Percentiles rank a stretch among this genome's conserved stretches.
Conservation (phyloP, 2,329 filamentous ascomycete species). For the Penicillium oxalicum region DNA sequence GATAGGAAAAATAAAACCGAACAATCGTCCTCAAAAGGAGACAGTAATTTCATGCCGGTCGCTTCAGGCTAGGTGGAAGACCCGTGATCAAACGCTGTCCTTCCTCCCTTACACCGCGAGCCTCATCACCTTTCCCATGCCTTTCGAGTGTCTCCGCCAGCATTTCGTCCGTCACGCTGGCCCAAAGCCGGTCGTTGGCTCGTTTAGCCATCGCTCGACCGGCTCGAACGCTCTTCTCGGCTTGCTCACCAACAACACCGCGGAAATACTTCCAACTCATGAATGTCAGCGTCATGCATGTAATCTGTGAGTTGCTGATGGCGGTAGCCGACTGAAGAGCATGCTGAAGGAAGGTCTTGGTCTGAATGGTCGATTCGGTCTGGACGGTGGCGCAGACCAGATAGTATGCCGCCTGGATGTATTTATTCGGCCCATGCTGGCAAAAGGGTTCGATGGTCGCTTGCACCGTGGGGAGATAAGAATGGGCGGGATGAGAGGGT, state of each 20-base stretch:
- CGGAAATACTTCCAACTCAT: constrained; percentile 81
- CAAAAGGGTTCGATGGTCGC: constrained; percentile 63
- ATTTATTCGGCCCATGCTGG: constrained; percentile 61
- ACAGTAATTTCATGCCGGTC: constrained; percentile 10
- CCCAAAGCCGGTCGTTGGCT: constrained; percentile 68
- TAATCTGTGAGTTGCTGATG: constrained; percentile 69
- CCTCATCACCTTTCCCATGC: constrained; percentile 57
- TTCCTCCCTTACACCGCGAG: constrained; percentile 41
- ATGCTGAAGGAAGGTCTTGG: constrained; percentile 70
- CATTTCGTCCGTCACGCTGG: constrained; percentile 74
- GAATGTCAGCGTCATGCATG: constrained; percentile 76
- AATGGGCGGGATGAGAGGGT: constrained; percentile 51
- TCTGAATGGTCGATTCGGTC: constrained; percentile 63
- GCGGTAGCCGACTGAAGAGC: constrained; percentile 65
- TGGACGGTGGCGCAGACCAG: constrained; percentile 65
- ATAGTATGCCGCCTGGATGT: constrained; percentile 71
- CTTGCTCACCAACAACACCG: constrained; percentile 73
- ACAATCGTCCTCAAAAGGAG: no score
- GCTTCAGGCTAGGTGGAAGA: constrained; percentile 34
- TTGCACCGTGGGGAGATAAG: constrained; percentile 56
- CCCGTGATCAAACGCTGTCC: constrained; percentile 37
- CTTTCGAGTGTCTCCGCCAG: constrained; percentile 68
- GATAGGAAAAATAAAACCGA: no score
- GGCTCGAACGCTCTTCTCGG: constrained; percentile 67
- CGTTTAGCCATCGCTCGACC: constrained; percentile 62